Percentiles rank a stretch among this genome's conserved stretches.
Conservation (phyloP, 2,329 filamentous ascomycete species). For the Neonectria hederae region DNA sequence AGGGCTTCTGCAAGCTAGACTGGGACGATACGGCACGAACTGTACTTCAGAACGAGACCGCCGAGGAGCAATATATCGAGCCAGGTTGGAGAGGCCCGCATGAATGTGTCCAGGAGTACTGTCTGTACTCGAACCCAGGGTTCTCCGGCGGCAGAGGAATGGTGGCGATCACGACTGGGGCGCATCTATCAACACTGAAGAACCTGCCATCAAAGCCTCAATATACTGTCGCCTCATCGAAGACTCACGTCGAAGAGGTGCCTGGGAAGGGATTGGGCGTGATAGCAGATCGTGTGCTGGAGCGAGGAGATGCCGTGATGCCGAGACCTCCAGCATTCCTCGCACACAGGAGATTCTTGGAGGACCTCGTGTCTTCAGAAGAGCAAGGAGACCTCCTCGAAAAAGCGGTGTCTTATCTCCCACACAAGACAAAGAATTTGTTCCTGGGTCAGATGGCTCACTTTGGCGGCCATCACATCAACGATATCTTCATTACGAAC, state of each 20-base stretch:
- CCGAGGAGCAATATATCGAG: not conserved
- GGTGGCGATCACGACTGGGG: constrained; percentile 3
- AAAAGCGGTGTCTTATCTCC: not conserved
- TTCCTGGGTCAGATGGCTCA: constrained; percentile 2
- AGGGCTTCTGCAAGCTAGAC: not conserved
- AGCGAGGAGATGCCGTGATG: constrained; percentile 12
- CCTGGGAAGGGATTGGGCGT: constrained; percentile 14
- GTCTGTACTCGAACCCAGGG: constrained; percentile 12
- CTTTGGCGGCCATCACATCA: not conserved
- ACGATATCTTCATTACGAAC: constrained; percentile 11
- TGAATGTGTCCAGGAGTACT: not conserved
- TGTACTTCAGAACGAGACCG: not conserved
- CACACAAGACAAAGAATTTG: not conserved
- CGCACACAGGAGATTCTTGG: not conserved
- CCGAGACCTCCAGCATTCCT: constrained; percentile 2
- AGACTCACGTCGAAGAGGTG: constrained; percentile 1
- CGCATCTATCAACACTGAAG: not conserved
- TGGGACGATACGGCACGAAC: not conserved
- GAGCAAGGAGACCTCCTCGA: constrained; percentile 4
- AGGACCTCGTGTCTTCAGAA: not conserved
- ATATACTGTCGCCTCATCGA: not conserved
- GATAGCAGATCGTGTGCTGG: not conserved
- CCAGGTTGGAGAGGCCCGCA: constrained; percentile 1
- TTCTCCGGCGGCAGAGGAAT: constrained; percentile 6
- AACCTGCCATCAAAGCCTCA: not conserved